Conservation (phyloP, 352 stramenopile genomes). For the Phytophthora sp. region DNA sequence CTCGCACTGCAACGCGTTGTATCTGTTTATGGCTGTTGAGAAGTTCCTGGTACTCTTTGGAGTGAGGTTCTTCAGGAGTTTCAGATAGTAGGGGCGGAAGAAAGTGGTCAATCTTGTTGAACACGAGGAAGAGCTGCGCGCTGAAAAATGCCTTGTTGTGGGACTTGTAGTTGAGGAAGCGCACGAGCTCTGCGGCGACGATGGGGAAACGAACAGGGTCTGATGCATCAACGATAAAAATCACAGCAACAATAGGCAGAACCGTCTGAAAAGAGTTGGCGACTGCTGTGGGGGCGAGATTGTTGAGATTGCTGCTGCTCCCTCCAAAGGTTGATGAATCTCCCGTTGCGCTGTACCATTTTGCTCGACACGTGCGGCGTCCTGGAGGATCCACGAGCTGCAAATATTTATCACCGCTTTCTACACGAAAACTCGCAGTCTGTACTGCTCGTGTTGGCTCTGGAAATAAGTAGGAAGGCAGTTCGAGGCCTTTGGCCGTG, state of each 20-base stretch:
- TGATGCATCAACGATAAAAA: slow-evolving; percentile 60
- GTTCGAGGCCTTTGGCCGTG: slow-evolving; percentile 8
- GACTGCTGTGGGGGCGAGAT: slow-evolving; percentile 9
- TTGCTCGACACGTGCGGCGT: slow-evolving; percentile 32
- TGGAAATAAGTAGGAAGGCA: slow-evolving; percentile 28
- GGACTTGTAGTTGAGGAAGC: slow-evolving; percentile 47
- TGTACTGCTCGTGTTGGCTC: slow-evolving; percentile 33
- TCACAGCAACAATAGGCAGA: slow-evolving; percentile 45
- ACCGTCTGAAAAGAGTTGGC: slow-evolving; percentile 7
- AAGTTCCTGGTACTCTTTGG: slow-evolving; percentile 30
- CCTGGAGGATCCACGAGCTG: slow-evolving; percentile 57
- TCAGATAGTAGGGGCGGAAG: slow-evolving; percentile 5
- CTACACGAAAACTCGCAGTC: slow-evolving; percentile 44
- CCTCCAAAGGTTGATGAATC: slow-evolving; percentile 13
- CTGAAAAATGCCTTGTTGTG: slow-evolving; percentile 32
- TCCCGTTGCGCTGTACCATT: slow-evolving; percentile 38
- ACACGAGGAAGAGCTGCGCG: slow-evolving; percentile 51
- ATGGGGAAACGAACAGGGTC: slow-evolving; percentile 56
- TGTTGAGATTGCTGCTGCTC: slow-evolving; percentile 28
- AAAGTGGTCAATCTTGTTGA: slow-evolving; percentile 65
- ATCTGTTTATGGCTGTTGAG: slow-evolving; percentile 25
- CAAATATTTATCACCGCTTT: slow-evolving; percentile 43
- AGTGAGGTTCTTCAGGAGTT: slow-evolving; percentile 19
- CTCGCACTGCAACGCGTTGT: slow-evolving; percentile 35
- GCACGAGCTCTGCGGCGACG: slow-evolving; percentile 55